Evolutionary conservation across 2,329 filamentous ascomycete species (phyloP), one percentile per base, ranked within the genome.

Genomic region (Aspergillus tubingensis): DNA sequence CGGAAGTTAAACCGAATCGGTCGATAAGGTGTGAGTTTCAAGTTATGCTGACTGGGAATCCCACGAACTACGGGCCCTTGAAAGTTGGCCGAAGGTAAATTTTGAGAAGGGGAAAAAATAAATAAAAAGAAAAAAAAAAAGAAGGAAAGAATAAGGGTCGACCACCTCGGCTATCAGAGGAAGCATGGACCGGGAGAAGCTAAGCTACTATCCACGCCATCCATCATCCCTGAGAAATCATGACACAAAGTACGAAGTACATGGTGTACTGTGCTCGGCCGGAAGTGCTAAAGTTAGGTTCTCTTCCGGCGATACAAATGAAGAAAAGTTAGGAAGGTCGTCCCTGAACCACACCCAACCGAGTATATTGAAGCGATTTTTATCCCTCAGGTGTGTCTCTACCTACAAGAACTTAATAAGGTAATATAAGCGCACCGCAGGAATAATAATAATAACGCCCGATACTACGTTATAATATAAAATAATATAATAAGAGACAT

Each of bases 81-180:
- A 15, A 50, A 23, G 15, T 11, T 25, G 44, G 44, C 21, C 15
- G 17, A 49, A 15, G 23, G 44, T 49, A 36, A 36, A 6, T 15
- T 13, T 15, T 15, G 11, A 15, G 32, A 13, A 11, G 30, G 10
- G 2, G 30, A 23, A 23, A 23, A 21, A 21, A 19, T 19, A 21
- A 23, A 23, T 23, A 23, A 23, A 23, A 23, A 5, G 11, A 4
- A 11, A 32, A 5, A 32, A 4, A 32, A 32, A 8, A 32, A 32
- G 30, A 32, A 15, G 11, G 4, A 15, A 36, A 5, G 10, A 43
- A 43, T 11, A 19, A 44, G 41, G 41, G 41, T 57, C 32, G 32
- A 36, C 32, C 56, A 44, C 48, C 56, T 58, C 56, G 56, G 56
- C 48, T 58, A 58, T 58, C 56, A 52, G 48, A 21, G 32, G 17